Base-by-base conservation (phyloP, 2,329 filamentous ascomycete genomes). In the Talaromyces sp. region DNA sequence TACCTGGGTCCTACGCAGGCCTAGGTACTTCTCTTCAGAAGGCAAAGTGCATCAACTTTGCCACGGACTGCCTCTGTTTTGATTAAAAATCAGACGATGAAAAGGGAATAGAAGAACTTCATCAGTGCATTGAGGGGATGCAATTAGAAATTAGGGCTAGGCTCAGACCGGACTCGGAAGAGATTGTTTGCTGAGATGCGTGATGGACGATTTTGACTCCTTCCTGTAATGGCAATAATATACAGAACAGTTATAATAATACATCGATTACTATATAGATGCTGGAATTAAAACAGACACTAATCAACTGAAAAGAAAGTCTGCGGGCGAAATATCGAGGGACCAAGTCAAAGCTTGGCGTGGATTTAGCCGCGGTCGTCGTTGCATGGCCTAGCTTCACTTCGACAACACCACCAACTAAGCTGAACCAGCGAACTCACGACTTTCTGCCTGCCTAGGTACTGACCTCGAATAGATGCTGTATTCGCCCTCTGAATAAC, bases 361-460 rank as follows among this genome's bases (percentile, higher is more conserved):
- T 7, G 22, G 22, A 53, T 53, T 53, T 53, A 53, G 49, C 49
- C 49, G 49, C 49, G 49, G 49, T 3, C 25, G 17, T n/a, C 3
- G 25, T 25, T 51, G 47, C 29, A 29, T n/a, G 47, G 4, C 15
- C 10, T 8, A 11, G 19, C 11, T 10, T 49, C 10, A 5, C 5
- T 17, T 15, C 47, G 6, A 8, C 47, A 53, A 53, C 49, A n/a
- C n/a, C n/a, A n/a, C n/a, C n/a, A 53, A 29, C 25, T 4, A 27
- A 22, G 8, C 43, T 47, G 10, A 22, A 19, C 43, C 25, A 10
- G 31, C 22, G n/a, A n/a, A n/a, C 15, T 19, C 15, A 25, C 47
- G 13, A 29, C 17, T 2, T 11, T 27, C 7, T 0, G 1, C 17
- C 22, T 8, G 4, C 0, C n/a, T n/a, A n/a, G n/a, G n/a, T n/a